A percentile compares a stretch with the other conserved stretches of the same genome.
Conservation (phyloP, 768 basidiomycete species). For the Coprinopsis cinerea region DNA sequence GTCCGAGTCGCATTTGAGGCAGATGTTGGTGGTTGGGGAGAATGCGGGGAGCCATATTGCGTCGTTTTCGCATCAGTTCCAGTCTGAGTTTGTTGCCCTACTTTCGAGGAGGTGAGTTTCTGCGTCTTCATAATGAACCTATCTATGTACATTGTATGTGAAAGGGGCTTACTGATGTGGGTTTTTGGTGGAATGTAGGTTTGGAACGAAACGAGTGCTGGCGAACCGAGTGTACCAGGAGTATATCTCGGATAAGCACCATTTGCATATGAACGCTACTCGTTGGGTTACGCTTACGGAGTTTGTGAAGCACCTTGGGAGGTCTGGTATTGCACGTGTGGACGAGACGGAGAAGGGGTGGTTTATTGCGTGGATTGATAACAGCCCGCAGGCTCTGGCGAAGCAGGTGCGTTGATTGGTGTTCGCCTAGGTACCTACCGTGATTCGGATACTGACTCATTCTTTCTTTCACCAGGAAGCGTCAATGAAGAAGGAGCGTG, state of each 20-base stretch:
- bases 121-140: neutral
- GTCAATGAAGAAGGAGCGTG: constrained; percentile 85
- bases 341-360: constrained; percentile 99
- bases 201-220: constrained; percentile 90
- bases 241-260: constrained; percentile 89
- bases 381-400: constrained; percentile 87
- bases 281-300: constrained; percentile 98
- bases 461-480: constrained; percentile 50
- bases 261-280: constrained; percentile 98
- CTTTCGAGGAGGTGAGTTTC: constrained; percentile 70
- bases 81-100: constrained; percentile 86
- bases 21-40: constrained; percentile 97
- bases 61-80: constrained; percentile 84
- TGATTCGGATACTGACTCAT: neutral
- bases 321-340: constrained; percentile 80
- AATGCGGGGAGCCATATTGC: constrained; percentile 88
- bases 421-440: neutral
- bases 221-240: constrained; percentile 98
- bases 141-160: too few relatives aligned
- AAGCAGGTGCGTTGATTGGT: constrained; percentile 55
- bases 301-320: constrained; percentile 85
- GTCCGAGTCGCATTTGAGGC: constrained; percentile 86
- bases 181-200: constrained; percentile 35
- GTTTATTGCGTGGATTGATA: constrained; percentile 98
- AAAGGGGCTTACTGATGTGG: too few relatives aligned